Evolutionary conservation across 768 basidiomycete species (phyloP), one percentile per base, ranked within the genome.

Genomic region (Naganishia vishniacii): DNA sequence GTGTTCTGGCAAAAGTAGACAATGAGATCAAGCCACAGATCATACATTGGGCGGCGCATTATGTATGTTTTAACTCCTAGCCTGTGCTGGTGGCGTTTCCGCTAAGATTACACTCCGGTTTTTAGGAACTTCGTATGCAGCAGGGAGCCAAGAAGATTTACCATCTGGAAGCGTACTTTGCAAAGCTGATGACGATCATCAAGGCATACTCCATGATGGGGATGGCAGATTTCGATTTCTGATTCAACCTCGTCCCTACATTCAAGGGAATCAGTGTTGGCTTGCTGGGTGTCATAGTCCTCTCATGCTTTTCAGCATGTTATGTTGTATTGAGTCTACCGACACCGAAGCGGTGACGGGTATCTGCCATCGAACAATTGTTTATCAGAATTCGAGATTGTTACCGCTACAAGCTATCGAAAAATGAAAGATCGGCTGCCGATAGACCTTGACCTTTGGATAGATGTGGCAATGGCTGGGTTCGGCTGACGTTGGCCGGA

Each of bases 21-120:
- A 92, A 97, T 74, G 82, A 81, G 56, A 75, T 99, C 63, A 95
- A 93, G 78, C 84, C 87, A 0, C 91, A 97, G 70, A 86, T 98
- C 70, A 89, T 97, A 82, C 91, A 95, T 73, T 98, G 93, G 93
- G 91, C 94, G 3, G 91, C 95, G 25, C 87, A 94, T 74, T 97
- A 97, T 76, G 91, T 91, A 72, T 66, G 88, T 79, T 20, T 15
- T 16, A 6, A 1, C 3, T 34, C 18, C 26, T 25, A 5, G 3
- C 28, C 29, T 56, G 8, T 8, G 5, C 18, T 28, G 20, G 2
- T 42, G n/a, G 3, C 28, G 2, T 48, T 18, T 40, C 44, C 12
- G 29, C 4, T 11, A 5, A 4, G 25, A 12, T 31, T 11, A 26
- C n/a, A n/a, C n/a, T n/a, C n/a, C 61, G 41, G 48, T 48, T 51